phyloP scores from a whole-genome alignment of 176 grass and related monocot species.

The Olyra latifolia region DNA sequence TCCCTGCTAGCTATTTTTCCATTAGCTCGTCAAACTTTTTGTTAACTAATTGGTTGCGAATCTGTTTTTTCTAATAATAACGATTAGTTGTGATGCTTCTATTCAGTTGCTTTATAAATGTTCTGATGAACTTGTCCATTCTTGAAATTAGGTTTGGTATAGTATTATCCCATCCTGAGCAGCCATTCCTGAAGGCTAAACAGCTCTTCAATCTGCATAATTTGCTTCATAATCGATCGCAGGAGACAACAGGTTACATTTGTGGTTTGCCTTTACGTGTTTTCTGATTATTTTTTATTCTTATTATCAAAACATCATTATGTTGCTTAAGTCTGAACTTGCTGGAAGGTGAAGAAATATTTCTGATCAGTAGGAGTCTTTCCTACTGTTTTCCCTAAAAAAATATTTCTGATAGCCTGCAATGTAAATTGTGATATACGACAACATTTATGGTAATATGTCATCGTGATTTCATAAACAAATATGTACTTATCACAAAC shows the following conservation, averaged over 20 bases:
- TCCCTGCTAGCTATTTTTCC: background rate
- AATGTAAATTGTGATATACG: conserved; percentile 6
- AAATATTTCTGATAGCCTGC: conserved; percentile 2
- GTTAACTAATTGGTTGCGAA: background rate
- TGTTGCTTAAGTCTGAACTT: background rate
- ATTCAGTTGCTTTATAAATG: conserved; percentile 28
- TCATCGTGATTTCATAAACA: background rate
- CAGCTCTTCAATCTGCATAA: conserved; percentile 73
- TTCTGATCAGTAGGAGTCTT: background rate
- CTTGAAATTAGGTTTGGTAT: conserved; percentile 61
- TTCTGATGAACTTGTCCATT: conserved; percentile 26
- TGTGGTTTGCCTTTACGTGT: background rate
- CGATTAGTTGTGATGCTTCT: background rate
- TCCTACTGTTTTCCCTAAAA: no score
- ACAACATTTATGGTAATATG: background rate
- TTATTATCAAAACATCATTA: conserved; percentile 8
- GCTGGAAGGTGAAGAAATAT: conserved; percentile 1
- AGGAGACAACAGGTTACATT: conserved; percentile 65
- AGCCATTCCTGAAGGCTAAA: conserved; percentile 83
- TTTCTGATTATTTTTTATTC: conserved; percentile 1
- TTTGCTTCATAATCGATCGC: conserved; percentile 75
- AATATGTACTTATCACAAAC: background rate
- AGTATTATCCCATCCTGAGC: conserved; percentile 66
- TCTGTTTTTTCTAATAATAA: background rate
- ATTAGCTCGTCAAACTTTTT: background rate